These are phyloP conservation scores for Suillus variegatus DNA, from an alignment of 768 basidiomycete genomes.

Conservation along the genomic window DNA sequence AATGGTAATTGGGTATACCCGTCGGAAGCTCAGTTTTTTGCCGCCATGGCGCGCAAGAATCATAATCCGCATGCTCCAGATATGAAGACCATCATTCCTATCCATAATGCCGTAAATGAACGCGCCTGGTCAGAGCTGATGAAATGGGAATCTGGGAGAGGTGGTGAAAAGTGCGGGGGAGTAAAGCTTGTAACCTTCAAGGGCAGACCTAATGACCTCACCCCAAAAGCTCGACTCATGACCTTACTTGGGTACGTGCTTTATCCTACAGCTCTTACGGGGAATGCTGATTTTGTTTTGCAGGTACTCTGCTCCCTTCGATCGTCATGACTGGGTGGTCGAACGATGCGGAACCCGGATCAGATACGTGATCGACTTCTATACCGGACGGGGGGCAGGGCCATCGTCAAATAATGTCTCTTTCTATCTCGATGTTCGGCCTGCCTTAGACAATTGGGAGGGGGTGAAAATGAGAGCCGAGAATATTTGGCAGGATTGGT, in stretches of 20 bases:
- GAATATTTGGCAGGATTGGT: slow-evolving; percentile 49
- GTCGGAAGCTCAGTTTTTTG: slow-evolving; percentile 96
- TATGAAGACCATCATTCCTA: slow-evolving; percentile 95
- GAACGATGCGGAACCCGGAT: slow-evolving; percentile 88
- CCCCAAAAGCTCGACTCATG: slow-evolving; percentile 79
- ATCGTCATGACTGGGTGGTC: slow-evolving; percentile 96
- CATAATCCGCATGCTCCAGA: slow-evolving; percentile 85
- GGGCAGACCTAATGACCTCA: slow-evolving; percentile 80
- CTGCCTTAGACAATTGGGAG: slow-evolving; percentile 93
- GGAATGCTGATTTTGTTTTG: not conserved
- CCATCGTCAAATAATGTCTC: slow-evolving; percentile 58
- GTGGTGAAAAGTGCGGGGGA: slow-evolving; percentile 81
- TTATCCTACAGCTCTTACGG: not conserved
- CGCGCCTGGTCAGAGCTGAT: slow-evolving; percentile 83
- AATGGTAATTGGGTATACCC: slow-evolving; percentile 95
- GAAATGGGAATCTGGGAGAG: slow-evolving; percentile 80
- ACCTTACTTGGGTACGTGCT: slow-evolving; percentile 78
- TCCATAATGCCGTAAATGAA: slow-evolving; percentile 99
- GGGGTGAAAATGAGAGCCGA: slow-evolving; percentile 81
- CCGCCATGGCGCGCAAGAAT: slow-evolving; percentile 95
- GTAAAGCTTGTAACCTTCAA: slow-evolving; percentile 87
- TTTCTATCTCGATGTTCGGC: slow-evolving; percentile 93
- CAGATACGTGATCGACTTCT: slow-evolving; percentile 98
- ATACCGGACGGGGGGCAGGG: slow-evolving; percentile 69
- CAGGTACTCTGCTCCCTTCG: slow-evolving; percentile 94